Evolutionary conservation across 1,284 basidiomycete genomes (phyloP).

Genomic region (Fistulinella cinereoalba): DNA sequence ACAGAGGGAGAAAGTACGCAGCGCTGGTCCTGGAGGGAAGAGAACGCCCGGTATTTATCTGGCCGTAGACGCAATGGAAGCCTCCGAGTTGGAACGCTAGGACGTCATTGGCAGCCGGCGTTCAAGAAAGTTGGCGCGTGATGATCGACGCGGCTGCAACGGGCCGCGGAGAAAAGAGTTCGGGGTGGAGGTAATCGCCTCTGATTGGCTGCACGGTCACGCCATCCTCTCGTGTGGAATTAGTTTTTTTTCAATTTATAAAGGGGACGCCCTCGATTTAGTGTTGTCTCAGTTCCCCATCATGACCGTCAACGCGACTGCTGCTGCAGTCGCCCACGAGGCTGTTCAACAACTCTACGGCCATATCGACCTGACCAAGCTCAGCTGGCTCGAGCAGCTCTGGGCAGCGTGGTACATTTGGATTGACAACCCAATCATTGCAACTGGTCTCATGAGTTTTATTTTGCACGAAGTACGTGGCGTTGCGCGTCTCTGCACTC

Average conservation of each 20-base stretch:
- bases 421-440: constrained; percentile 89
- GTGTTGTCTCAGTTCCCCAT: background rate
- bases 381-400: constrained; percentile 74
- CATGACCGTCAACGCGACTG: constrained; percentile 39
- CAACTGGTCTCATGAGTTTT: constrained; percentile 94
- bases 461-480: constrained; percentile 83
- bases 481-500: background rate
- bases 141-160: background rate
- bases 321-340: constrained; percentile 21
- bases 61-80: no score
- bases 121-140: no score
- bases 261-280: background rate
- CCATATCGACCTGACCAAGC: constrained; percentile 58
- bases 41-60: no score
- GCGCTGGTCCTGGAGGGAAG: no score
- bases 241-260: constrained; percentile 14
- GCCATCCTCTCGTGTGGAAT: constrained; percentile 14
- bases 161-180: background rate
- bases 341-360: constrained; percentile 48
- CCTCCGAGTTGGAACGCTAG: no score
- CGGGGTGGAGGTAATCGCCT: constrained; percentile 7
- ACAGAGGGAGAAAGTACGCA: no score
- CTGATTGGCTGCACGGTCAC: constrained; percentile 25
- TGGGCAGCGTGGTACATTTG: constrained; percentile 85
- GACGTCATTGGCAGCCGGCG: no score